Evolutionary conservation across 2,329 filamentous ascomycete genomes (phyloP).

Genomic region (Neofusicoccum parvum): DNA sequence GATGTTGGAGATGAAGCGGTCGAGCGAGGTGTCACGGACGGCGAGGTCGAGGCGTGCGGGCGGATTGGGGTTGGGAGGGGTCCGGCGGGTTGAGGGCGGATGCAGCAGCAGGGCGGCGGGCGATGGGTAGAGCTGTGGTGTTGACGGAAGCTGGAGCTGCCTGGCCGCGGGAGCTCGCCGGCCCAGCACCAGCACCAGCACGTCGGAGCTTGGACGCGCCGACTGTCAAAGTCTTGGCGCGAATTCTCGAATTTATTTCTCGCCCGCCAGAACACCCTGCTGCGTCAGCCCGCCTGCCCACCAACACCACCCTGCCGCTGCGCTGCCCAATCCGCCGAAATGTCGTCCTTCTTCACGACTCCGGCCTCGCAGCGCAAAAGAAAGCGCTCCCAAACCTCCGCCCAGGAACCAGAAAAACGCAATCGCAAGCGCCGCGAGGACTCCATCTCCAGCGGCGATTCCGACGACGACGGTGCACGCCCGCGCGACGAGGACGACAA

Average conservation of each 20-base stretch:
- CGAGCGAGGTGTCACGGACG: neutral
- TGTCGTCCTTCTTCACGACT: slow-evolving; percentile 82
- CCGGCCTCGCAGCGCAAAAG: slow-evolving; percentile 88
- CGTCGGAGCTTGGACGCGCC: slow-evolving; percentile 21
- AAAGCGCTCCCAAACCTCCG: slow-evolving; percentile 64
- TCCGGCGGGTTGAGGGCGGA: neutral
- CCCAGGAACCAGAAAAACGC: slow-evolving; percentile 63
- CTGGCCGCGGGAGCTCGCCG: slow-evolving; percentile 16
- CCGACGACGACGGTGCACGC: slow-evolving; percentile 62
- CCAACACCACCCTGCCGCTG: neutral
- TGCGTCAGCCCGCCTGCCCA: neutral
- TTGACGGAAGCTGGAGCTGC: slow-evolving; percentile 21
- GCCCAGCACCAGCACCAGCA: neutral
- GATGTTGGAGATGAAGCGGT: neutral
- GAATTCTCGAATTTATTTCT: slow-evolving; percentile 23
- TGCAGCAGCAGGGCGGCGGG: neutral
- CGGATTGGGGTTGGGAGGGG: neutral
- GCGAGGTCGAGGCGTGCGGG: neutral
- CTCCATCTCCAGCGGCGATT: slow-evolving; percentile 85
- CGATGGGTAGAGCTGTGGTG: slow-evolving; percentile 16
- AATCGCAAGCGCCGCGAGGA: slow-evolving; percentile 64
- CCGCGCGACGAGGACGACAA: slow-evolving; percentile 52
- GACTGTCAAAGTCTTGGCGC: slow-evolving; percentile 18
- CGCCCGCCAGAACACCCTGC: neutral
- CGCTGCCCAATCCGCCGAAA: slow-evolving; percentile 23